phyloP scores from a whole-genome alignment of 2,329 filamentous ascomycete species.

The Aspergillus candidus region DNA sequence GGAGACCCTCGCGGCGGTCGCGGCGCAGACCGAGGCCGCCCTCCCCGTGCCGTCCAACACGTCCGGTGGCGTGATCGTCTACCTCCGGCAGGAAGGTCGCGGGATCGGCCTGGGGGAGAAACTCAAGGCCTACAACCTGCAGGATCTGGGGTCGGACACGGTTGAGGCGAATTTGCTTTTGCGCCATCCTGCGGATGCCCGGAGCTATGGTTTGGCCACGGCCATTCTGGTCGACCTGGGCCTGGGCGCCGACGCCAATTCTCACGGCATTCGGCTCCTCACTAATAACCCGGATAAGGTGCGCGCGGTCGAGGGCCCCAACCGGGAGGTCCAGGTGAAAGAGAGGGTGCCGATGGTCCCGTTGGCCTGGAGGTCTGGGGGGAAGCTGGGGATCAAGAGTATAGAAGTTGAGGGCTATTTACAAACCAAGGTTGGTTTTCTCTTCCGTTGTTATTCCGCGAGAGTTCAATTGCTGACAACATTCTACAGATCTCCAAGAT shows the following conservation, averaged over 20 bases:
- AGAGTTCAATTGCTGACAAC: slow-evolving; percentile 1
- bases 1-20: slow-evolving; percentile 25
- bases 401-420: slow-evolving; percentile 90
- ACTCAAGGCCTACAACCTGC: slow-evolving; percentile 94
- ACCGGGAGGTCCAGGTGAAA: slow-evolving; percentile 76
- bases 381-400: slow-evolving; percentile 72
- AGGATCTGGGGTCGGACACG: slow-evolving; percentile 94
- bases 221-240: slow-evolving; percentile 88
- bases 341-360: slow-evolving; percentile 95
- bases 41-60: slow-evolving; percentile 43
- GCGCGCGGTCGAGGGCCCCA: slow-evolving; percentile 84
- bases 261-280: slow-evolving; percentile 61
- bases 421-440: slow-evolving; percentile 72
- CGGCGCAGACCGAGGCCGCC: slow-evolving; percentile 16
- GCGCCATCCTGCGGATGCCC: slow-evolving; percentile 85
- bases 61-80: slow-evolving; percentile 84
- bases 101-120: slow-evolving; percentile 94
- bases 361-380: slow-evolving; percentile 77
- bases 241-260: slow-evolving; percentile 57
- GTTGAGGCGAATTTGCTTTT: slow-evolving; percentile 91
- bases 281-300: slow-evolving; percentile 99
- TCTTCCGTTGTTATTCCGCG: slow-evolving; percentile 1
- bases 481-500: slow-evolving; percentile 69
- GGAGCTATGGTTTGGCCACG: slow-evolving; percentile 93
- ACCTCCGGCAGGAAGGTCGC: slow-evolving; percentile 89